Evolutionary conservation across 2,329 filamentous ascomycete species (phyloP), one percentile per base, ranked within the genome.

Genomic region (Metarhizium album): DNA sequence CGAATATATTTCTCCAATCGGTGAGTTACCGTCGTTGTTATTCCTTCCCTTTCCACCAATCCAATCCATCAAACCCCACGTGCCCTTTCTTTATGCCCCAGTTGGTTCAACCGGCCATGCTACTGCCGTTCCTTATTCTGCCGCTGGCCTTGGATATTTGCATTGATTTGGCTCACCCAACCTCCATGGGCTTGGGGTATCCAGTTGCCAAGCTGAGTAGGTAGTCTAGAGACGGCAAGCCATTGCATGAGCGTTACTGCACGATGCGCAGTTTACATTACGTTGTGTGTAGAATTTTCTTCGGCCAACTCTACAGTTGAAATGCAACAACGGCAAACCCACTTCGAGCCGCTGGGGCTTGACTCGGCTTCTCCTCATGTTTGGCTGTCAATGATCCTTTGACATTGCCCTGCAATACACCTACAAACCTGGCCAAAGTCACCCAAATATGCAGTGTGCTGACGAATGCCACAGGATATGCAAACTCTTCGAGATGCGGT

Each of bases 1-100:
- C 52, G 63, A 68, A 55, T 76, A 72, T 66, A 70, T 80, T 58
- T 70, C 68, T 60, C 77, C 76, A 65, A 76, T 79, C 67, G 77
- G 77, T 79, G 67, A 74, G 76, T 68, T 42, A 33, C 35, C 20
- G n/a, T 46, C 42, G 27, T 31, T 22, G 35, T 24, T 24, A 13
- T 29, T 45, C 18, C 18, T 27, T 27, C 8, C 47, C 35, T 23
- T 35, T 27, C 23, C 40, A 42, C 38, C n/a, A 42, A 42, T 16
- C 20, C 31, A 18, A 38, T 29, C 45, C 24, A 8, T n/a, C 18
- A 11, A 38, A 33, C 58, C 63, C 65, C 70, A 70, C 70, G 75
- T 76, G 71, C 70, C 59, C 54, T 62, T 63, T 69, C 65, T 58
- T 57, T 60, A 61, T 58, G 48, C 58, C 71, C 56, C 63, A 64